These are phyloP conservation scores for Metschnikowia reukaufii DNA, from an alignment of 805 yeast species.

Conservation along the genomic window DNA sequence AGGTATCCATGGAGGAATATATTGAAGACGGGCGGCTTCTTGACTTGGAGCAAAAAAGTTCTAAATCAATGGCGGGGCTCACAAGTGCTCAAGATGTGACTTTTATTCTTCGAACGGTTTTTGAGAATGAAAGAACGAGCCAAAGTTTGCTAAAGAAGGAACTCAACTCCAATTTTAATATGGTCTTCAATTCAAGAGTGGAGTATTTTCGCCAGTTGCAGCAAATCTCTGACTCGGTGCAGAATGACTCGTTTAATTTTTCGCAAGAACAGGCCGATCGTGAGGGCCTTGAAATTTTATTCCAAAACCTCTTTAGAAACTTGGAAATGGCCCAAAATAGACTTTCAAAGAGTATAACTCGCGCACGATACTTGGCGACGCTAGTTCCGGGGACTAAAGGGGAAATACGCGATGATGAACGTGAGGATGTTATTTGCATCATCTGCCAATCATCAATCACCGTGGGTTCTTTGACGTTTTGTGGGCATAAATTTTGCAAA, in stretches of 20 bases:
- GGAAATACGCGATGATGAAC: constrained; percentile 8
- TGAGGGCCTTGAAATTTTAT: constrained; percentile 5
- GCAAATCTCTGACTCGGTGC: constrained; percentile 79
- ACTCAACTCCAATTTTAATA: constrained; percentile 52
- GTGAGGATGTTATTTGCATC: constrained; percentile 56
- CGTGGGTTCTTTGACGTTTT: constrained; percentile 77
- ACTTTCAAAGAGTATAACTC: constrained; percentile 35
- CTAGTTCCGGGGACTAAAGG: constrained; percentile 18
- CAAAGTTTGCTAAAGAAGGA: constrained; percentile 45
- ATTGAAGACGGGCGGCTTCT: constrained; percentile 20
- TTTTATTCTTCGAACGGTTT: constrained; percentile 22
- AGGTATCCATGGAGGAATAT: constrained; percentile 35
- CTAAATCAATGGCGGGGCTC: constrained; percentile 20
- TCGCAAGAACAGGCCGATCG: constrained; percentile 12
- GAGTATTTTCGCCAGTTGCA: constrained; percentile 85
- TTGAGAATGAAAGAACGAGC: constrained; percentile 46
- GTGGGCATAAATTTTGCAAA: constrained; percentile 91
- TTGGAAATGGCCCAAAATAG: constrained; percentile 11
- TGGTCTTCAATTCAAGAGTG: constrained; percentile 74
- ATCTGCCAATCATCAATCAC: constrained; percentile 74
- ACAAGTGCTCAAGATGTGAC: constrained; percentile 22
- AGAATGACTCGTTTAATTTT: constrained; percentile 22
- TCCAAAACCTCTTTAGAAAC: constrained; percentile 6
- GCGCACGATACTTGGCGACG: constrained; percentile 34
- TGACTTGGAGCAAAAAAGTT: constrained; percentile 25